Percentiles rank a stretch among this genome's conserved stretches.
Conservation (phyloP, 306 rosid genomes). For the Rosa chinensis region DNA sequence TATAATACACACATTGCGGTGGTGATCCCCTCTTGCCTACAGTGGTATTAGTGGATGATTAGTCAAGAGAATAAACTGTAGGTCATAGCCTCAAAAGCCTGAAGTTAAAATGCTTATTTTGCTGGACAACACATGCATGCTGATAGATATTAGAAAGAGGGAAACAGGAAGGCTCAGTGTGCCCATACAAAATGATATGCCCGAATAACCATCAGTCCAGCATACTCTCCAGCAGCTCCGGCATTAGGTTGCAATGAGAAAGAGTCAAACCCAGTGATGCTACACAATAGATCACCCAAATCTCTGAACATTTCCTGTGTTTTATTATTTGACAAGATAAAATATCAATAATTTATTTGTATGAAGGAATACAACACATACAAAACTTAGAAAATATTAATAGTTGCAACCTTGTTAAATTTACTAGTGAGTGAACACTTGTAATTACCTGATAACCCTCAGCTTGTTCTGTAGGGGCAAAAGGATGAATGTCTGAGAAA, state of each 20-base stretch:
- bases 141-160: slow-evolving; percentile 6
- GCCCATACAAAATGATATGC: slow-evolving; percentile 82
- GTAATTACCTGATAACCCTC: slow-evolving; percentile 86
- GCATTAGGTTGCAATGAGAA: slow-evolving; percentile 99
- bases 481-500: slow-evolving; percentile 86
- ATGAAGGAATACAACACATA: slow-evolving; percentile 28
- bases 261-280: slow-evolving; percentile 95
- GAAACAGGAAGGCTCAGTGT: slow-evolving; percentile 17
- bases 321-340: slow-evolving; percentile 18
- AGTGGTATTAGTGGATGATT: slow-evolving; percentile 30
- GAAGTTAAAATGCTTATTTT: not conserved
- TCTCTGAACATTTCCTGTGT: slow-evolving; percentile 88
- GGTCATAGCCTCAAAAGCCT: not conserved
- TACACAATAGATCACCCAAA: slow-evolving; percentile 82
- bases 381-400: slow-evolving; percentile 18
- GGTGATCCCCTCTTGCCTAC: slow-evolving; percentile 94
- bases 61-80: not conserved
- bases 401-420: not conserved
- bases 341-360: slow-evolving; percentile 27
- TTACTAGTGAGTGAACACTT: not conserved
- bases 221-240: slow-evolving; percentile 99
- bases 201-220: slow-evolving; percentile 99
- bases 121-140: not conserved
- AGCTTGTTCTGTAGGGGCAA: slow-evolving; percentile 87
- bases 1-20: slow-evolving; percentile 92